Evolutionary conservation across 176 grass and related monocot genomes (phyloP).

Genomic region (Thalia dealbata): DNA sequence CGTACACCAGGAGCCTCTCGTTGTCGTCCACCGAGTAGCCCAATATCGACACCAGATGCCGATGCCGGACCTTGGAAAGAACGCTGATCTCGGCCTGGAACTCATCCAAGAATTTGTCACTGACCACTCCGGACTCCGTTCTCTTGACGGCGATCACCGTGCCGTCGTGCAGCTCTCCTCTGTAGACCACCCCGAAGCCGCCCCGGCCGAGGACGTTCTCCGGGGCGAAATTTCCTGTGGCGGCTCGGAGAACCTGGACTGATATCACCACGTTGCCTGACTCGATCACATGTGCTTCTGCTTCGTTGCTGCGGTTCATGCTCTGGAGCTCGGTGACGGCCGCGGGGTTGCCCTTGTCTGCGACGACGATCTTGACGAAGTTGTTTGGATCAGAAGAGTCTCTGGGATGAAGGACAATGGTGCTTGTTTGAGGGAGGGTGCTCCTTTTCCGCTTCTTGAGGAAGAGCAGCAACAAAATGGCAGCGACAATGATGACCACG

Average conservation of each 20-base stretch:
- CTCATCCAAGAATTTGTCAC: constrained; percentile 70
- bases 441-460: constrained; percentile 18
- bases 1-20: constrained; percentile 85
- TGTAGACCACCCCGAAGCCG: constrained; percentile 82
- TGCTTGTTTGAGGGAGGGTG: neutral
- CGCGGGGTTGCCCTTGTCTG: constrained; percentile 7
- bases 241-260: constrained; percentile 57
- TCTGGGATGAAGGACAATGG: constrained; percentile 57
- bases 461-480: constrained; percentile 17
- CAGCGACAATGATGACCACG: neutral
- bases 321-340: constrained; percentile 17
- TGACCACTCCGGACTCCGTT: constrained; percentile 56
- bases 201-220: constrained; percentile 75
- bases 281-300: constrained; percentile 42
- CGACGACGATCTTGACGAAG: constrained; percentile 38
- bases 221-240: constrained; percentile 54
- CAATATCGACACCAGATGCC: constrained; percentile 77
- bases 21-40: constrained; percentile 59
- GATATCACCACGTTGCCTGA: constrained; percentile 58
- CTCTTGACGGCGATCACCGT: constrained; percentile 85
- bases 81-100: constrained; percentile 88
- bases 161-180: constrained; percentile 65
- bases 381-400: constrained; percentile 39
- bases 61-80: constrained; percentile 81
- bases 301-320: constrained; percentile 10